A percentile compares a stretch with the other conserved stretches of the same genome.
Evolutionary conservation across 495 filamentous ascomycete genomes (phyloP).

Genomic region (Aspergillus steynii): DNA sequence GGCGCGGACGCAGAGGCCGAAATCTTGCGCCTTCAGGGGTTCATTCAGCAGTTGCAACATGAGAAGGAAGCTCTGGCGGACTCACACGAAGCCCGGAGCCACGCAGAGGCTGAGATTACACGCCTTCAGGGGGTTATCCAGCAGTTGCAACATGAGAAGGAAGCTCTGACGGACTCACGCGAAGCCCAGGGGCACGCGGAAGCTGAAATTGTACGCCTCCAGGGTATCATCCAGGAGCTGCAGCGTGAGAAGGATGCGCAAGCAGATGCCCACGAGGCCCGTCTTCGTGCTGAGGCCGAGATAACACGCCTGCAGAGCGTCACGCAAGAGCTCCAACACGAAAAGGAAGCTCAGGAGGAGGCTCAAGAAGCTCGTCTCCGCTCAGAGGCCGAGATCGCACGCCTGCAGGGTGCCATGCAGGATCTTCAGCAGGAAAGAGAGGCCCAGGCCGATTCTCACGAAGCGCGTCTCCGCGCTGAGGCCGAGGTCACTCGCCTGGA

Average conservation of each 20-base stretch:
- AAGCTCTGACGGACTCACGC: constrained; percentile 4
- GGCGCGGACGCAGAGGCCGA: constrained; percentile 53
- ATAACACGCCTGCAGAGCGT: constrained; percentile 4
- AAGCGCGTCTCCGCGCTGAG: constrained; percentile 39
- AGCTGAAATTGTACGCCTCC: constrained; percentile 22
- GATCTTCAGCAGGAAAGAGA: constrained; percentile 19
- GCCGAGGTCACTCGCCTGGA: constrained; percentile 9
- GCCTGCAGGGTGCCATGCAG: constrained; percentile 23
- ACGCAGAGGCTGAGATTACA: constrained; percentile 22
- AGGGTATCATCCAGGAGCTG: constrained; percentile 25
- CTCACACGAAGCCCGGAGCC: constrained; percentile 48
- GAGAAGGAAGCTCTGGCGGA: constrained; percentile 35
- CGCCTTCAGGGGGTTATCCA: constrained; percentile 20
- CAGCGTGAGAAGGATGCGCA: constrained; percentile 31
- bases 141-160: constrained; percentile 13
- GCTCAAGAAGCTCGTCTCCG: constrained; percentile 16
- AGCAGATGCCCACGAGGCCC: constrained; percentile 48
- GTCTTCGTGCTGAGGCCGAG: constrained; percentile 25
- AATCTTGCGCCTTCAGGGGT: constrained; percentile 38
- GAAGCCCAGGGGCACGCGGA: constrained; percentile 18
- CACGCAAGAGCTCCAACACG: constrained; percentile 1
- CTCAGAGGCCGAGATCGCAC: constrained; percentile 22
- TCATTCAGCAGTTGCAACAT: constrained; percentile 29
- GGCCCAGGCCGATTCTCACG: constrained; percentile 40
- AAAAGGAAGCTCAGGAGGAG: constrained; percentile 2